Evolutionary conservation across 2,329 filamentous ascomycete species (phyloP).

Genomic region (Polytolypa hystricis): DNA sequence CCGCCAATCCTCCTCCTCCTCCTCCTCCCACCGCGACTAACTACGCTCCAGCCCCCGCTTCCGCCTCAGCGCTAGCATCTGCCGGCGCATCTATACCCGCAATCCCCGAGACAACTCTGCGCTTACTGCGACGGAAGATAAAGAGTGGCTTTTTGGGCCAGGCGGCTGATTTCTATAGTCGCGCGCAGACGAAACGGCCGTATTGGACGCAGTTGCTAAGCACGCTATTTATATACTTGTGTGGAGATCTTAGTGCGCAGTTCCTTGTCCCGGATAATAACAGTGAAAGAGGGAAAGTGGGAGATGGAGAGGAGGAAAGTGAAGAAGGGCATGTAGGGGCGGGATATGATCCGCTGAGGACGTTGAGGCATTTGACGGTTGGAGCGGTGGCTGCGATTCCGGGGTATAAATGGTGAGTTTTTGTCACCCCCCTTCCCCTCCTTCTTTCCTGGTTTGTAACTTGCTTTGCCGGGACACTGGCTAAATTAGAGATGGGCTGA

Average conservation of each 20-base stretch:
- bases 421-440: background rate
- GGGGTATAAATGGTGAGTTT: slow-evolving; percentile 63
- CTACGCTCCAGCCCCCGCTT: background rate
- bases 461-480: background rate
- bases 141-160: slow-evolving; percentile 23
- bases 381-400: slow-evolving; percentile 65
- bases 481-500: slow-evolving; percentile 1
- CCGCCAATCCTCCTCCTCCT: background rate
- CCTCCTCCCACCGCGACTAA: no score
- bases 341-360: slow-evolving; percentile 58
- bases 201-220: slow-evolving; percentile 70
- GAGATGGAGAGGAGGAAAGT: slow-evolving; percentile 35
- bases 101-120: background rate
- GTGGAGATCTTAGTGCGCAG: slow-evolving; percentile 69
- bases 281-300: slow-evolving; percentile 17
- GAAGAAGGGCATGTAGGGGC: slow-evolving; percentile 26
- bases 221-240: slow-evolving; percentile 66
- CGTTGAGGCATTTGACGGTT: slow-evolving; percentile 60
- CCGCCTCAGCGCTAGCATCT: background rate
- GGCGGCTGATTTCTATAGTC: slow-evolving; percentile 45
- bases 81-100: background rate
- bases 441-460: background rate
- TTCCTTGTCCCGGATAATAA: slow-evolving; percentile 38
- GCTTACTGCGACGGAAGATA: slow-evolving; percentile 22
- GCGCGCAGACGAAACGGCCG: slow-evolving; percentile 59